Evolutionary conservation across 768 basidiomycete genomes (phyloP).

Genomic region (Postia placenta): DNA sequence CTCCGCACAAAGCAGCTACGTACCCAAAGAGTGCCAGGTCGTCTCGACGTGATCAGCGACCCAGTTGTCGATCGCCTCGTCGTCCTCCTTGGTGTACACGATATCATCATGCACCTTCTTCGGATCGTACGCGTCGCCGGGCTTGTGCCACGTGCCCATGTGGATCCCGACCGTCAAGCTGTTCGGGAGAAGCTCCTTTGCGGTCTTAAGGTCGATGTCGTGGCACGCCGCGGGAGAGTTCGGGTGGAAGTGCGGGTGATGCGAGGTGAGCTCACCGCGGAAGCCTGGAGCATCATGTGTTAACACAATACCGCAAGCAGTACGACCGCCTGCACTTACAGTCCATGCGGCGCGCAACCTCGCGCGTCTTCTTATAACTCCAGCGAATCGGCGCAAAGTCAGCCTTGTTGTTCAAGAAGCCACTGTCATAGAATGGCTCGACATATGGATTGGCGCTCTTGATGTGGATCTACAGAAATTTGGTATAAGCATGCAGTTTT

Average conservation of each 20-base stretch:
- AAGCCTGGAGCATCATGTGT: conserved; percentile 41
- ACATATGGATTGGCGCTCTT: conserved; percentile 52
- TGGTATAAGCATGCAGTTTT: too few relatives aligned
- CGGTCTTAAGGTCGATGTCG: conserved; percentile 66
- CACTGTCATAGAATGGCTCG: conserved; percentile 61
- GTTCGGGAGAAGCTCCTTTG: conserved; percentile 54
- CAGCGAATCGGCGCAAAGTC: conserved; percentile 72
- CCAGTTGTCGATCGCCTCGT: conserved; percentile 70
- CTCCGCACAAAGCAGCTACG: conserved; percentile 9
- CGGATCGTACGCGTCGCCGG: conserved; percentile 47
- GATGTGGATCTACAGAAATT: conserved; percentile 54
- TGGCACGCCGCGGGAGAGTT: conserved; percentile 50
- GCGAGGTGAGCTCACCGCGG: conserved; percentile 67
- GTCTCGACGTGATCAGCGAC: conserved; percentile 67
- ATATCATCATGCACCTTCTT: conserved; percentile 58
- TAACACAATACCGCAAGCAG: neutral
- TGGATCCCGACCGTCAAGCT: conserved; percentile 65
- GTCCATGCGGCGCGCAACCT: conserved; percentile 68
- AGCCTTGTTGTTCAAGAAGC: conserved; percentile 78
- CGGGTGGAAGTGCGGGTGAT: conserved; percentile 72
- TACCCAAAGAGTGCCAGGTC: conserved; percentile 68
- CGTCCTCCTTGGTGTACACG: conserved; percentile 61
- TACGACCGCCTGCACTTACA: conserved; percentile 27
- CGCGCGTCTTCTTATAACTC: conserved; percentile 75
- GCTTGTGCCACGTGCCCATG: conserved; percentile 65